Evolutionary conservation across 305 asterid genomes (phyloP), one percentile per base, ranked within the genome.

Genomic region (Euphrasia arctica): DNA sequence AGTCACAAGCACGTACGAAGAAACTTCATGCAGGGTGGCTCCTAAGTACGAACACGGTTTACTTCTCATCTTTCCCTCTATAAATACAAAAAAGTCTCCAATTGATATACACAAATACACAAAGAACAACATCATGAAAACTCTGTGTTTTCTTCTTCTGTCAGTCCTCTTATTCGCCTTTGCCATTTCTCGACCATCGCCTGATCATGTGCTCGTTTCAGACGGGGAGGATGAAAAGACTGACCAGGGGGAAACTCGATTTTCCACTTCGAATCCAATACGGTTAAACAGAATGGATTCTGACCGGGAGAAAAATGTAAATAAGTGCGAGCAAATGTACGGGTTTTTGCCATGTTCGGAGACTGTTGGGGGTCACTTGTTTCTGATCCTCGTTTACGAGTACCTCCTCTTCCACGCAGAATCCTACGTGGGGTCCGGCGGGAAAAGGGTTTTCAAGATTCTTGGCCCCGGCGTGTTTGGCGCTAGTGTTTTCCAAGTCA

Each of bases 391-490:
- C 8, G 76, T 83, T 1, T 83, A 74, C 56, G 77, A 80, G 4
- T 83, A 72, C 48, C 65, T 83, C 13, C 62, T 83, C n/a, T 76
- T 75, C 66, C 84, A 71, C 25, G 89, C 78, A 29, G 89, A 83
- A 62, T 74, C 82, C 2, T 72, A 78, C 2, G 79, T 80, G 28
- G 82, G 76, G 5, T 65, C 77, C 1, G 84, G 82, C 45, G 86
- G 86, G 4, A 75, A 76, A 70, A 57, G 70, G 60, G 66, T 83
- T 3, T 80, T 83, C 78, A 70, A 83, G 58, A 83, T 80, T 9
- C 82, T 80, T 56, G 89, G 88, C 1, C 82, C 86, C 8, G 85
- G 84, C 61, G 64, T 83, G 41, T 83, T 82, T 52, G 88, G 85
- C 65, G 88, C 88, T 1, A 77, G 83, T 69, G 82, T 72, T 56